phyloP scores from a whole-genome alignment of 768 basidiomycete species.

The Mrakia gelida region DNA sequence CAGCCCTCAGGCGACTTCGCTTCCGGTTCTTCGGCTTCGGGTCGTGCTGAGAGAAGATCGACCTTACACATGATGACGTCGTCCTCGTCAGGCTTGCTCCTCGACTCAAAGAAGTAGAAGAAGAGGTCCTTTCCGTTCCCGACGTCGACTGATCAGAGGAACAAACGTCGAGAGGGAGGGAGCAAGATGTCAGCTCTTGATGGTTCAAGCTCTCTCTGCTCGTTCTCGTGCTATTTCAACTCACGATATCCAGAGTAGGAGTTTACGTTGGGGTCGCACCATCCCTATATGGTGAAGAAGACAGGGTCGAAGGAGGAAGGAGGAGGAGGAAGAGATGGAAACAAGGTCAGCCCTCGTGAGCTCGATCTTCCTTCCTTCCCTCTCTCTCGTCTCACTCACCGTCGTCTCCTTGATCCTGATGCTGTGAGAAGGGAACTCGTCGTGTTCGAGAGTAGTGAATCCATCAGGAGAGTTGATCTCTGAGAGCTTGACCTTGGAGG shows the following conservation, averaged over 20 bases:
- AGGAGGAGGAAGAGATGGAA: background rate
- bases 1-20: background rate
- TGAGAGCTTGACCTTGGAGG: slow-evolving; percentile 2
- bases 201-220: background rate
- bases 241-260: background rate
- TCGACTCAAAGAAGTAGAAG: slow-evolving; percentile 63
- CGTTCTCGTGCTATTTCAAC: background rate
- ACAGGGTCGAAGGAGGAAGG: background rate
- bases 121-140: slow-evolving; percentile 30
- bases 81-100: slow-evolving; percentile 47
- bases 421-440: slow-evolving; percentile 19
- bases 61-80: slow-evolving; percentile 45
- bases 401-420: slow-evolving; percentile 31
- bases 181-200: slow-evolving; percentile 10
- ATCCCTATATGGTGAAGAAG: background rate
- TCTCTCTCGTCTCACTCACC: background rate
- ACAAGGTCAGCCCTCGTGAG: background rate
- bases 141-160: slow-evolving; percentile 22
- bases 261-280: slow-evolving; percentile 30
- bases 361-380: background rate
- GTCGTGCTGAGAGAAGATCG: background rate
- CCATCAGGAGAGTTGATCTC: slow-evolving; percentile 21
- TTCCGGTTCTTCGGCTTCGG: background rate
- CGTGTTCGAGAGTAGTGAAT: slow-evolving; percentile 28
- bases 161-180: background rate